Evolutionary conservation across 2,329 filamentous ascomycete genomes (phyloP), one percentile per base, ranked within the genome.

Genomic region (Fusarium protoensiforme): DNA sequence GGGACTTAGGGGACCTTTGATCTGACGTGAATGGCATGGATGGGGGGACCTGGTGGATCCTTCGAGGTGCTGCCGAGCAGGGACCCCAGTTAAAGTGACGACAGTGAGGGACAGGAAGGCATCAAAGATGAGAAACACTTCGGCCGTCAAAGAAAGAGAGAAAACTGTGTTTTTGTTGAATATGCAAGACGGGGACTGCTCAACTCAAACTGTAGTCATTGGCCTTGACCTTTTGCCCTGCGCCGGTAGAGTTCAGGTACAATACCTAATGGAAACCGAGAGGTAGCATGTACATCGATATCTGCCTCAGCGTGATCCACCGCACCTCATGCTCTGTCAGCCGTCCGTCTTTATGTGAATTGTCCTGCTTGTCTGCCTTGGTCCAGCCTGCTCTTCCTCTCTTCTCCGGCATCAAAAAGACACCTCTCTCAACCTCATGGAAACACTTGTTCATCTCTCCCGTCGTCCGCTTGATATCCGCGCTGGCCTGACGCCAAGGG

Each of bases 81-180:
- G 71, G 71, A 72, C 71, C 71, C 71, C 48, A 56, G 68, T 74
- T 74, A 66, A 69, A 67, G 71, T 74, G 71, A 74, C 68, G 71
- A 74, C 65, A 74, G 57, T 54, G 43, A 65, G 53, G 61, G 61
- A 60, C 36, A 24, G 36, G 62, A 73, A 66, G 71, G 61, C 60
- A 74, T 74, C 64, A 74, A 74, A 71, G 71, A 53, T 39, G 48
- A 59, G 33, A 57, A 64, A 38, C 24, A 71, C 43, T 61, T 62
- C 57, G 67, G 61, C 56, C 61, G 64, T 33, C 59, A 60, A 57
- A 33, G 48, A 14, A 64, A 35, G 39, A 29, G 41, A 36, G 16
- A 20, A 35, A 46, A 16, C 22, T 29, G 29, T 33, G 31, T 53
- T 38, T 31, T 54, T 20, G 18, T 62, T 31, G n/a, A 27, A 48